Percentiles rank a stretch among this genome's conserved stretches.
Conservation (phyloP, 2,329 filamentous ascomycete genomes). For the Rhexocercosporidium sp. region DNA sequence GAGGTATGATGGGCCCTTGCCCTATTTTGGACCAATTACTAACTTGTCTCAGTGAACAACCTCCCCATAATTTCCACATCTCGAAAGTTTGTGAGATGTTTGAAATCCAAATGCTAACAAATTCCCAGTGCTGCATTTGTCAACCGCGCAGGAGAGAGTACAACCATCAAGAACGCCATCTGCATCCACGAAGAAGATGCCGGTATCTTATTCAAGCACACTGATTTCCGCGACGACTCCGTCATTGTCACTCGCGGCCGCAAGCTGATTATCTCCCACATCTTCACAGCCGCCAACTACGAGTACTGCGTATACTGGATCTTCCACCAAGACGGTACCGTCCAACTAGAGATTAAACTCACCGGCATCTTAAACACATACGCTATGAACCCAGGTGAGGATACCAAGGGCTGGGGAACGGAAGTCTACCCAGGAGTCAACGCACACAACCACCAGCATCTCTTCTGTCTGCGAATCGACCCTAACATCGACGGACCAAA, state of each 20-base stretch:
- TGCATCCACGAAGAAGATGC: constrained; percentile 95
- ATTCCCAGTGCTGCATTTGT: constrained; percentile 73
- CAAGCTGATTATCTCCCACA: constrained; percentile 86
- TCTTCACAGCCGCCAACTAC: constrained; percentile 96
- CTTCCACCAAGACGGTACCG: constrained; percentile 89
- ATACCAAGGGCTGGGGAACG: constrained; percentile 86
- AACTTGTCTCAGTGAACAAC: too few species aligned
- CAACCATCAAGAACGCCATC: constrained; percentile 89
- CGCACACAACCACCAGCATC: constrained; percentile 93
- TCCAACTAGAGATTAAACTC: constrained; percentile 89
- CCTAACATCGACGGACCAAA: constrained; percentile 84
- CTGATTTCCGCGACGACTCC: constrained; percentile 89
- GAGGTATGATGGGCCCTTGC: background rate
- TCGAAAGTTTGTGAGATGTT: too few species aligned
- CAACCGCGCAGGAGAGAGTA: constrained; percentile 74
- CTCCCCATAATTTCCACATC: too few species aligned
- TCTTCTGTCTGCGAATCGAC: constrained; percentile 90
- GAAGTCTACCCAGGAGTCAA: constrained; percentile 91
- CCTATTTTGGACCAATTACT: background rate
- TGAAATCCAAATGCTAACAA: background rate
- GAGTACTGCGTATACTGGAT: constrained; percentile 91
- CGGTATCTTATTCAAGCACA: constrained; percentile 93
- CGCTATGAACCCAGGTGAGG: constrained; percentile 77
- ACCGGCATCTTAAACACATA: constrained; percentile 95
- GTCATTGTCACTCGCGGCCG: constrained; percentile 84